Conservation (phyloP, 352 stramenopile genomes). For the Phytopythium cucurbitacearum region DNA sequence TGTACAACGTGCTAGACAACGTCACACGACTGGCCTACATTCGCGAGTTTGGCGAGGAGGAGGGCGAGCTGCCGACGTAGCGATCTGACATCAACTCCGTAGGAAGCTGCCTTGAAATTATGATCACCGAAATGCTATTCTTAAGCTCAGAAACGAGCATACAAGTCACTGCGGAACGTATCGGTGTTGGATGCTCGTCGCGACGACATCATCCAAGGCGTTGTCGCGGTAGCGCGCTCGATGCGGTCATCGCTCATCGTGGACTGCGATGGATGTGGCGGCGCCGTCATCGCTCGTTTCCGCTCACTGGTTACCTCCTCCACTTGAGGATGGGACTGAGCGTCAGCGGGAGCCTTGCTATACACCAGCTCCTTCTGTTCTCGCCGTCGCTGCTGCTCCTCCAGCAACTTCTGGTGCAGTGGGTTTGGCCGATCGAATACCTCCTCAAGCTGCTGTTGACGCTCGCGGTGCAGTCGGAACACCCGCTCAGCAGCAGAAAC, state of each 20-base stretch:
- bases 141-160: conserved; percentile 20
- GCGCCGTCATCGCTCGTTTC: conserved; percentile 1
- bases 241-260: not conserved
- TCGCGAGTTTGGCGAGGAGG: conserved; percentile 19
- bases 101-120: too few species aligned
- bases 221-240: not conserved
- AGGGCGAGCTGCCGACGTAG: not conserved
- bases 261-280: not conserved
- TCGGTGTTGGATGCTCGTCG: not conserved
- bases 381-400: conserved; percentile 11
- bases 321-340: not conserved
- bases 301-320: not conserved
- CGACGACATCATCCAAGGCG: not conserved
- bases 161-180: conserved; percentile 25
- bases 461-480: conserved; percentile 1
- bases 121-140: not conserved
- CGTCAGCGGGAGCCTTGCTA: not conserved
- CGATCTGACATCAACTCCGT: not conserved
- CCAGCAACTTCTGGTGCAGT: conserved; percentile 1
- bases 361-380: not conserved
- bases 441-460: conserved; percentile 4
- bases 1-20: conserved; percentile 61
- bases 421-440: not conserved
- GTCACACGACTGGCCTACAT: conserved; percentile 36
- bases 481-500: not conserved